phyloP scores from a whole-genome alignment of 1,284 basidiomycete species.

The Ceratobasidium sp. region DNA sequence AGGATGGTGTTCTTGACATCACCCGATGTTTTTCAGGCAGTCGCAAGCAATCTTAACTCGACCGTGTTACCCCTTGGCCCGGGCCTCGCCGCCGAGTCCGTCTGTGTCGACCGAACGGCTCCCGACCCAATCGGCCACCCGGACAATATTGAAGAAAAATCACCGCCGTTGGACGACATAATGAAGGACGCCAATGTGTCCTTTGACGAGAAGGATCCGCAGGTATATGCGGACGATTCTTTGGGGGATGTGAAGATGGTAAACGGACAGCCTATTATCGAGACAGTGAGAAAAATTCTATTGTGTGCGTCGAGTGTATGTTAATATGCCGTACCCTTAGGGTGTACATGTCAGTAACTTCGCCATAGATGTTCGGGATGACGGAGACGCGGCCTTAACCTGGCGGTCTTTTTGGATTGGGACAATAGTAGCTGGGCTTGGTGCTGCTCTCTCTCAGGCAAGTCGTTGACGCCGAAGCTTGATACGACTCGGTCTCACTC shows the following conservation, averaged over 20 bases:
- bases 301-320: not conserved
- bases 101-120: not conserved
- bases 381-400: conserved; percentile 70
- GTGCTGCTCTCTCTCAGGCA: conserved; percentile 66
- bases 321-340: conserved; percentile 49
- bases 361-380: conserved; percentile 72
- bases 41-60: not conserved
- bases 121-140: not conserved
- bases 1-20: conserved; percentile 13
- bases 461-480: conserved; percentile 45
- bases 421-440: conserved; percentile 68
- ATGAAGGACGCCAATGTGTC: not conserved
- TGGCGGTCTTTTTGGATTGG: conserved; percentile 71
- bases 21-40: conserved; percentile 3
- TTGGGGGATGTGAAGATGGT: conserved; percentile 50
- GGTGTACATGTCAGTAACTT: conserved; percentile 72
- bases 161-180: not conserved
- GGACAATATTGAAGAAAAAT: conserved; percentile 7
- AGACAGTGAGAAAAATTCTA: conserved; percentile 40
- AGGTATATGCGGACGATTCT: not conserved
- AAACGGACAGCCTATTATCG: conserved; percentile 69
- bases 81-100: not conserved
- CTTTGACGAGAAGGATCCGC: conserved; percentile 13
- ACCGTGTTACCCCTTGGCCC: not conserved
- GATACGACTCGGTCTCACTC: conserved; percentile 49